Percentiles rank a stretch among this genome's conserved stretches.
phyloP scores from a whole-genome alignment of 139 green algal genomes.

The Picochlorum sp. region DNA sequence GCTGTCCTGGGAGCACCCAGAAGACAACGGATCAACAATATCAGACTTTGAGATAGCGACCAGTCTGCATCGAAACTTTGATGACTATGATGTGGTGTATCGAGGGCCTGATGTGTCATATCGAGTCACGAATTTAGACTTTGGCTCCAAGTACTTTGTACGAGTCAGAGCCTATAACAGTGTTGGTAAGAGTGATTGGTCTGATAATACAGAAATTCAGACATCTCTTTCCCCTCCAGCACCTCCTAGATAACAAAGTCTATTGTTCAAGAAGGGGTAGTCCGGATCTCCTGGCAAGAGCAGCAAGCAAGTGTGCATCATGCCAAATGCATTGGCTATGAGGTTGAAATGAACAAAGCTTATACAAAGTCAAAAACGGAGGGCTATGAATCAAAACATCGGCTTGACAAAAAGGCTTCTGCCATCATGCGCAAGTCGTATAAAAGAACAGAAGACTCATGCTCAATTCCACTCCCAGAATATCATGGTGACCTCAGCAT shows the following conservation, averaged over 20 bases:
- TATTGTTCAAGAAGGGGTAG: constrained; percentile 3
- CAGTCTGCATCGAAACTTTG: constrained; percentile 11
- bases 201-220: constrained; percentile 7
- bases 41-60: neutral
- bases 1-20: too few relatives aligned
- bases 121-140: constrained; percentile 17
- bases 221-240: constrained; percentile 23
- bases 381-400: too few relatives aligned
- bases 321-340: constrained; percentile 28
- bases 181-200: constrained; percentile 33
- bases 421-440: neutral
- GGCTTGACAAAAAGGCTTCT: neutral
- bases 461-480: neutral
- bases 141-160: constrained; percentile 34
- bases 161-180: constrained; percentile 41
- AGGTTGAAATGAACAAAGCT: constrained; percentile 23
- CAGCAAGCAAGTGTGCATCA: neutral
- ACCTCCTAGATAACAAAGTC: constrained; percentile 11
- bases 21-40: neutral
- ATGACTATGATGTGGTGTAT: too few relatives aligned
- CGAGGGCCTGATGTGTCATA: neutral
- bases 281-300: constrained; percentile 19
- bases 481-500: constrained; percentile 21
- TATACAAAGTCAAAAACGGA: too few relatives aligned
- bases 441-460: constrained; percentile 6